Conservation (phyloP, 352 stramenopile genomes). For the Thalassiosira exigua region DNA sequence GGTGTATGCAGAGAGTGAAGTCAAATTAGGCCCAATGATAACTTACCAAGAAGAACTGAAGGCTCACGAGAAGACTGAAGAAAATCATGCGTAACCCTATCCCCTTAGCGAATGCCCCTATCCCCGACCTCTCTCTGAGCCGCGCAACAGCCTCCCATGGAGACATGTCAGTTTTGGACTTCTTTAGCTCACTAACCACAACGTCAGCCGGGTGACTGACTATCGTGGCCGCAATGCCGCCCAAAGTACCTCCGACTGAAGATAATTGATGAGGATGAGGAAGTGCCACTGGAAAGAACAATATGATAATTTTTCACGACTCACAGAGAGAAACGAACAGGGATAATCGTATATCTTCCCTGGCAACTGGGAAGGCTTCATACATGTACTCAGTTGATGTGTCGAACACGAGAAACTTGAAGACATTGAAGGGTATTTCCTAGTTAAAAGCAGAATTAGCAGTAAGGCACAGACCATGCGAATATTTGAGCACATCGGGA, state of each 20-base stretch:
- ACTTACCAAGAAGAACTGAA: constrained; percentile 80
- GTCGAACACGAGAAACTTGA: constrained; percentile 79
- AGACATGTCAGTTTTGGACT: constrained; percentile 65
- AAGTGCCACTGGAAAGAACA: background rate
- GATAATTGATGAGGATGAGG: background rate
- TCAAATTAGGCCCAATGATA: too few relatives aligned
- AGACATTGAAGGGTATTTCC: constrained; percentile 75
- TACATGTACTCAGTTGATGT: constrained; percentile 67
- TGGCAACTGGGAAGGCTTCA: constrained; percentile 61
- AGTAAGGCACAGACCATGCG: too few relatives aligned
- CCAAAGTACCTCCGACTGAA: constrained; percentile 62
- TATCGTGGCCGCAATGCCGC: constrained; percentile 66
- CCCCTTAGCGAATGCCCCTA: constrained; percentile 58
- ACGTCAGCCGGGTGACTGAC: constrained; percentile 77
- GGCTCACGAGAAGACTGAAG: constrained; percentile 73
- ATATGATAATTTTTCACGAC: background rate
- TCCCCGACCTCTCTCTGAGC: constrained; percentile 44
- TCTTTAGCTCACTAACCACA: constrained; percentile 79
- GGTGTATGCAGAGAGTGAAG: too few relatives aligned
- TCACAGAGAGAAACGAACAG: constrained; percentile 64
- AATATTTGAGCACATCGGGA: too few relatives aligned
- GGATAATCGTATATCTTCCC: constrained; percentile 75
- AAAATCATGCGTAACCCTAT: constrained; percentile 74
- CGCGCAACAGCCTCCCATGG: constrained; percentile 50
- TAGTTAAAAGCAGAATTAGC: too few relatives aligned